Base-by-base conservation (phyloP, 257 asterid species). In the Jacaranda mimosifolia region DNA sequence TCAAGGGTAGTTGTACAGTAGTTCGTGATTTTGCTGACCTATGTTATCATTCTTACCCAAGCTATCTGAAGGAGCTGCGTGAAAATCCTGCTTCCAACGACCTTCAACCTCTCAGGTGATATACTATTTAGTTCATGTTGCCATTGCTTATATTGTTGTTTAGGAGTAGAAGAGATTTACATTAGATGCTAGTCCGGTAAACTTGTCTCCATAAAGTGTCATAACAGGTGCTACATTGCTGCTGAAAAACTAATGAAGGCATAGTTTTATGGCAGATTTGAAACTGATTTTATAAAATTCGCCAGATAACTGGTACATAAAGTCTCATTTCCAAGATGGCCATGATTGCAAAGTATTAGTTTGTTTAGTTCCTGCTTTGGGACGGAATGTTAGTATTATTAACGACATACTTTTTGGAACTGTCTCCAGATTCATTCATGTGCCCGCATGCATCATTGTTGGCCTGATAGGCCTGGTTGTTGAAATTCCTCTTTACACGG, bases 1-100 rank as follows among this genome's bases (percentile, higher is more conserved):
- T 94, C 81, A 88, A 85, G 83, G 98, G 96, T 63, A 87, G 98
- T 83, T 94, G 97, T 76, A 94, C 91, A 0, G 97, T 90, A 39
- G 98, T 92, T 79, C 87, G 91, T 42, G 98, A 94, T 89, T 94
- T 89, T 77, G 92, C 85, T 36, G 98, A 94, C 84, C n/a, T 94
- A n/a, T 92, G 98, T 80, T 89, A 83, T 73, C 91, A 89, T 81
- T 92, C 98, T 26, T 94, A 89, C 74, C 92, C 92, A 1, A 75
- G 83, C 66, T 91, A 85, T 52, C 77, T 91, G 76, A 87, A 87
- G 80, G 98, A 92, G 83, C 77, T 88, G 21, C 89, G 94, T 0
- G 87, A 91, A 67, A 87, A 84, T 62, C 87, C 95, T 9, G 56
- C 70, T 59, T 81, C 92, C 14, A 83, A 83, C 64, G 88, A 89